These are phyloP conservation scores for Trametes polyzona DNA, from an alignment of 1,284 basidiomycete species.

Conservation along the genomic window DNA sequence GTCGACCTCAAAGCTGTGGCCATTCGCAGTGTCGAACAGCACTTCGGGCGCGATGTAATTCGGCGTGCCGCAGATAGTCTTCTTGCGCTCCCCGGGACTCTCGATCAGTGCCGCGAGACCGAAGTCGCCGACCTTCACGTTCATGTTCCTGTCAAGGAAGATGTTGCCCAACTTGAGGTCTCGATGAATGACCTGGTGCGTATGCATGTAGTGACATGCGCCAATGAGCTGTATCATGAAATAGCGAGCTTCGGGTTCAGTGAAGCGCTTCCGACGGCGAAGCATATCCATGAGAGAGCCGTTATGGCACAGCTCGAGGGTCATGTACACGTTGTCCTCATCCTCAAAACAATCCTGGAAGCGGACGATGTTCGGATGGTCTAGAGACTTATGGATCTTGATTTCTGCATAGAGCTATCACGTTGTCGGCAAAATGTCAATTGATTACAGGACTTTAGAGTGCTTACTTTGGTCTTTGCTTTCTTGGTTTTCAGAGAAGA, in stretches of 20 bases:
- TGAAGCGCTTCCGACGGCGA: conserved; percentile 84
- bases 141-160: conserved; percentile 91
- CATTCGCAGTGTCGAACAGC: conserved; percentile 92
- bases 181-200: conserved; percentile 93
- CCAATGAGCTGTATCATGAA: conserved; percentile 95
- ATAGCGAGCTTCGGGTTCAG: conserved; percentile 91
- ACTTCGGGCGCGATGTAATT: conserved; percentile 99
- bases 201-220: conserved; percentile 97
- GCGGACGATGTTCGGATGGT: conserved; percentile 91
- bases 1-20: conserved; percentile 98
- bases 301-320: conserved; percentile 89
- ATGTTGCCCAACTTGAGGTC: conserved; percentile 97
- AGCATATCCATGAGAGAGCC: conserved; percentile 94
- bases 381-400: conserved; percentile 92
- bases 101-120: conserved; percentile 97
- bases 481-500: conserved; percentile 86
- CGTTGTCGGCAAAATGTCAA: background rate
- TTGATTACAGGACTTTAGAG: background rate
- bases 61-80: conserved; percentile 98
- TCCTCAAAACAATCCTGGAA: conserved; percentile 98
- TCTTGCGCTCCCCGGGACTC: conserved; percentile 95
- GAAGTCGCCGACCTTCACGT: conserved; percentile 97
- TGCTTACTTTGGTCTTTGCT: conserved; percentile 84
- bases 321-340: conserved; percentile 95
- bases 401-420: conserved; percentile 94